These are phyloP conservation scores for Hypholoma sublateritium DNA, from an alignment of 768 basidiomycete species.

Conservation along the genomic window DNA sequence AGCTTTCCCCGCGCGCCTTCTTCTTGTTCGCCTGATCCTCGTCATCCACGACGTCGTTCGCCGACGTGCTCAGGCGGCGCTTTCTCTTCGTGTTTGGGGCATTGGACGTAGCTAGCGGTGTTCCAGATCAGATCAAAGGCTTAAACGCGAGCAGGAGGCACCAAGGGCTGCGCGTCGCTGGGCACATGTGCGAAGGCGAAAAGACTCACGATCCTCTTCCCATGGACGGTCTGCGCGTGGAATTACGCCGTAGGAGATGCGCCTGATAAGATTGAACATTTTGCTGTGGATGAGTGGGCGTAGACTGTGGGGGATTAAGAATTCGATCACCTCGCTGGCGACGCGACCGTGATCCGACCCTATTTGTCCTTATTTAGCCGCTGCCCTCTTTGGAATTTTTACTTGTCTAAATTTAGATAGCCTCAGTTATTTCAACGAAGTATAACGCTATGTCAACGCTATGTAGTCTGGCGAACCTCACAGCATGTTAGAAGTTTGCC, in stretches of 20 bases:
- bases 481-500: too few relatives aligned
- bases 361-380: constrained; percentile 1
- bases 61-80: constrained; percentile 57
- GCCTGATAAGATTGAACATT: constrained; percentile 73
- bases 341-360: constrained; percentile 19
- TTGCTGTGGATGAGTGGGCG: constrained; percentile 4
- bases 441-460: too few relatives aligned
- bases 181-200: constrained; percentile 5
- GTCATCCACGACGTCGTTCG: constrained; percentile 41
- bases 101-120: constrained; percentile 63
- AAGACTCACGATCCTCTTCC: constrained; percentile 70
- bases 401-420: too few relatives aligned
- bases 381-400: too few relatives aligned
- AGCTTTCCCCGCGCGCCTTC: constrained; percentile 45
- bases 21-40: constrained; percentile 41
- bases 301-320: constrained; percentile 11
- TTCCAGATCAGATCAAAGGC: constrained; percentile 8
- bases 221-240: constrained; percentile 74
- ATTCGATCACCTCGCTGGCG: constrained; percentile 10
- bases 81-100: constrained; percentile 70
- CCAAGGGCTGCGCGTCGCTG: not conserved
- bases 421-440: too few relatives aligned
- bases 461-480: too few relatives aligned
- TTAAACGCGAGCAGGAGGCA: not conserved
- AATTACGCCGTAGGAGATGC: constrained; percentile 68